Conservation (phyloP, 257 asterid species). For the Voacanga thouarsii region DNA sequence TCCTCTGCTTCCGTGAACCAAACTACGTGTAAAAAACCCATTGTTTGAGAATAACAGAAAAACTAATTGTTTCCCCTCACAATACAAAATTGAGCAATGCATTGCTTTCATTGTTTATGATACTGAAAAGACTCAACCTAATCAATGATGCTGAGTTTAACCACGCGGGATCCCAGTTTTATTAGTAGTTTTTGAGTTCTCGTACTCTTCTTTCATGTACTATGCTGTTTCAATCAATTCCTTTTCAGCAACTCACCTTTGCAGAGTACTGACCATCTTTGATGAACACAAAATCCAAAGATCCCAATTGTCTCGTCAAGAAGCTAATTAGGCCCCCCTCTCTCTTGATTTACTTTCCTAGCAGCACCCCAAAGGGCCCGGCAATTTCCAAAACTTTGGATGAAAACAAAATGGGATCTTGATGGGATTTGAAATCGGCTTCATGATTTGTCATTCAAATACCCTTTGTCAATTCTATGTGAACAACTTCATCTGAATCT, state of each 20-base stretch:
- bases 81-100: too few relatives aligned
- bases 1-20: too few relatives aligned
- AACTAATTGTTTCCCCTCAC: too few relatives aligned
- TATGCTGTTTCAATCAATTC: not conserved
- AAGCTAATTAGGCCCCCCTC: not conserved
- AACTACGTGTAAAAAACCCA: too few relatives aligned
- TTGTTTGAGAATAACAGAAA: too few relatives aligned
- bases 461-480: not conserved
- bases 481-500: conserved; percentile 8
- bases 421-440: not conserved
- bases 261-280: not conserved
- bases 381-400: not conserved
- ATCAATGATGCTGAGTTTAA: not conserved
- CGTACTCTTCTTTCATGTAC: not conserved
- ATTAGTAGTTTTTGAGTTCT: not conserved
- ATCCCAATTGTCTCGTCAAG: not conserved
- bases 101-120: too few relatives aligned
- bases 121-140: too few relatives aligned
- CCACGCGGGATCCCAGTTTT: not conserved
- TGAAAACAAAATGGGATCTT: not conserved
- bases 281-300: not conserved
- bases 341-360: not conserved
- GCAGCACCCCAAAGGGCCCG: not conserved
- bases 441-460: not conserved
- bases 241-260: not conserved